Percentiles rank a stretch among this genome's conserved stretches.
Evolutionary conservation across 2,329 filamentous ascomycete genomes (phyloP).

Genomic region (Pezicula radicicola): DNA sequence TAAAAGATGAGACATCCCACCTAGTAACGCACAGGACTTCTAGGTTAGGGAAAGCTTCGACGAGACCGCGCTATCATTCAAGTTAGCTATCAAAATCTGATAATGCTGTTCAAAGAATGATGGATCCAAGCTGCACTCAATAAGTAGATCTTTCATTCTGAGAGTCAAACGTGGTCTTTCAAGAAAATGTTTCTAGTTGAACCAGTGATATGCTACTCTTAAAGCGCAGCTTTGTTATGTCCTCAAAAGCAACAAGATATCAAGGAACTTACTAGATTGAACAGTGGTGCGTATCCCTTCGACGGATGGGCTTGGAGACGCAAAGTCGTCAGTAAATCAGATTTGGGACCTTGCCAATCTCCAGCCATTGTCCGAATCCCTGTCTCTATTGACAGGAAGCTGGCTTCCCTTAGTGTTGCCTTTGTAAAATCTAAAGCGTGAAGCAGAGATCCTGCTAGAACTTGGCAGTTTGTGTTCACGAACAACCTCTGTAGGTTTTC

Average conservation of each 20-base stretch:
- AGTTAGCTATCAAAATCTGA: constrained; percentile 2
- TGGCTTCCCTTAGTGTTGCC: constrained; percentile 15
- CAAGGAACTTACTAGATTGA: background rate
- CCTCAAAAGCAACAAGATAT: too few species aligned
- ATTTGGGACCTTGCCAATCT: background rate
- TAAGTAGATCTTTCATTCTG: constrained; percentile 2
- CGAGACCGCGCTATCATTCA: constrained; percentile 12
- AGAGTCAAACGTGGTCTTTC: background rate
- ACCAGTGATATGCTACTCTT: too few species aligned
- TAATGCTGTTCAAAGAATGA: background rate
- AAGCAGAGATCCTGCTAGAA: constrained; percentile 11
- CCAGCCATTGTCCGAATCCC: background rate
- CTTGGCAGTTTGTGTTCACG: constrained; percentile 12
- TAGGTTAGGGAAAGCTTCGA: constrained; percentile 16
- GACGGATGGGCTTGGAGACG: background rate
- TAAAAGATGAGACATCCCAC: constrained; percentile 7
- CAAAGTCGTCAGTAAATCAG: background rate
- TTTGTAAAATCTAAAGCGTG: constrained; percentile 11
- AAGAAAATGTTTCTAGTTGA: too few species aligned
- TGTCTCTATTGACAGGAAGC: constrained; percentile 5
- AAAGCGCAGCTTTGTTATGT: too few species aligned
- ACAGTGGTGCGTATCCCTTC: background rate
- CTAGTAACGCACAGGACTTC: constrained; percentile 11
- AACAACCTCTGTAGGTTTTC: constrained; percentile 16
- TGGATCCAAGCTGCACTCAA: background rate